Base-by-base conservation (phyloP, 176 grass and related monocot genomes). In the Oryza australiensis region DNA sequence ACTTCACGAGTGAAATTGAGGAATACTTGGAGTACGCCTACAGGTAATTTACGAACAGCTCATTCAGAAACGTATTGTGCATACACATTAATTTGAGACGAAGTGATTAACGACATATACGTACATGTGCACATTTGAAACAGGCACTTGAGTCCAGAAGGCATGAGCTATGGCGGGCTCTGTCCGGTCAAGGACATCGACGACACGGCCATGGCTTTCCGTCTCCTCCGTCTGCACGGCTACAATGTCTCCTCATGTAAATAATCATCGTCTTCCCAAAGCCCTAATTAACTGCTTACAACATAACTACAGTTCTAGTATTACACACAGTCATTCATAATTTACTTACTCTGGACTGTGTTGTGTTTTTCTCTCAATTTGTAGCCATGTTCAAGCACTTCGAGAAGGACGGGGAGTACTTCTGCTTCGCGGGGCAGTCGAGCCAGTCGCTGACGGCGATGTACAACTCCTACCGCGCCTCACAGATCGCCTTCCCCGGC, bases 151-250 rank as follows among this genome's bases (percentile, higher is more conserved):
- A 82, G 23, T 20, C 3, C 45, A 66, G 79, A 72, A 9, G 91
- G 91, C 5, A 14, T 89, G 1, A 27, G 41, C 37, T 26, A 89
- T 53, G 11, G 55, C 23, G 62, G 13, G 55, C 42, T 55, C 10
- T 55, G 51, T 18, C 9, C 27, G 2, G 26, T 85, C 5, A 27
- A n/a, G 0, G 92, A 94, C 28, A 70, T 94, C 20, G 92, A 94
- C 13, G 88, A 87, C 53, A 94, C 88, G 5, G 79, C 70, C 80
- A 91, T 94, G 92, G 88, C 70, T 6, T 78, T 94, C 30, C 92
- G 86, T 26, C 75, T 91, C 30, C 27, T 94, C 32, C 76, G 92
- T 27, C 43, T 82, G 20, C 80, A 91, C 24, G 88, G 88, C 6
- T 94, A 91, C 76, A 12, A 38, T 10, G 79, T 94, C 3, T 85